Evolutionary conservation across 2,329 filamentous ascomycete genomes (phyloP), one percentile per base, ranked within the genome.

Genomic region (Claviceps cyperi): DNA sequence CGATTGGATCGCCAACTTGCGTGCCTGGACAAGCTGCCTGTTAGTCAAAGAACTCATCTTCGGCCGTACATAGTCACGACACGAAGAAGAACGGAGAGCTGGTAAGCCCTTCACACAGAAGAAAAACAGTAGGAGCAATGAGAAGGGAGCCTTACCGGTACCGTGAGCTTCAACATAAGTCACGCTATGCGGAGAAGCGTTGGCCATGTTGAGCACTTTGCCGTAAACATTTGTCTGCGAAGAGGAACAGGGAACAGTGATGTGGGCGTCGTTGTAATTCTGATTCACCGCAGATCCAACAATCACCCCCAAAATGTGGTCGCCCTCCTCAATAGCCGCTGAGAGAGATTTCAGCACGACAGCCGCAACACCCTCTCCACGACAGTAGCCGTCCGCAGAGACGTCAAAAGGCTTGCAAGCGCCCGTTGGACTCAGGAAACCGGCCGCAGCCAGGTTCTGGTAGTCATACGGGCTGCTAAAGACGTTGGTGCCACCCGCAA

Each of bases 1-100:
- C 87, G 5, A 81, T 83, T 7, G 80, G 81, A 60, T 94, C 87
- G 53, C 87, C 87, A 40, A 85, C 86, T 63, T 91, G 85, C 0
- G 87, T 94, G 43, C 43, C 43, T 45, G 43, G 14, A 19, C 28
- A 32, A 19, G 14, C 15, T 3, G 15, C 41, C 8, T n/a, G 41
- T 43, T 43, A 43, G 22, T 43, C 5, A 28, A 43, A 22, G 24
- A 24, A 14, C 40, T 4, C 4, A 15, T 14, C 1, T 15, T 24
- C 8, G 40, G 21, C 21, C 13, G 19, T 43, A 6, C 5, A 7
- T 21, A 3, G 13, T 3, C 4, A 22, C 14, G 17, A 14, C 39
- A 41, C 39, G 9, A 32, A 32, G 28, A 1, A 1, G 4, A 32
- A 32, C 28, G 9, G 28, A 11, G 9, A 32, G 9, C 28, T 32